These are phyloP conservation scores for Bryum argenteum DNA, from an alignment of 225 moss, liverwort and hornwort genomes.

Conservation along the genomic window DNA sequence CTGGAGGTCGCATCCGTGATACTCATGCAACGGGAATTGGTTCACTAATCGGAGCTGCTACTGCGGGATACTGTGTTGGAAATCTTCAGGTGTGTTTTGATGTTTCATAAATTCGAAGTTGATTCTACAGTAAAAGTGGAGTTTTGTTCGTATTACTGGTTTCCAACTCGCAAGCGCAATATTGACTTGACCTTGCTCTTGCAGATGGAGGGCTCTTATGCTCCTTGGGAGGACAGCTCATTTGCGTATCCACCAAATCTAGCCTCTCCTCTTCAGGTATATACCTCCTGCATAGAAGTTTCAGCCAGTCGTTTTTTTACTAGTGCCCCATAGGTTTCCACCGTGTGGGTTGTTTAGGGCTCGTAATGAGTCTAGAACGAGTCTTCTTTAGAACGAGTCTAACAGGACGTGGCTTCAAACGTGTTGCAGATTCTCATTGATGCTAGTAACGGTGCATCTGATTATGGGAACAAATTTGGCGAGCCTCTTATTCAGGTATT, in stretches of 20 bases:
- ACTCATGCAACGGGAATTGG: slow-evolving; percentile 99
- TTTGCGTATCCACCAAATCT: slow-evolving; percentile 89
- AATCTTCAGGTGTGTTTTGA: slow-evolving; percentile 83
- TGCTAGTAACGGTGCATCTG: slow-evolving; percentile 98
- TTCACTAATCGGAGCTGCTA: slow-evolving; percentile 90
- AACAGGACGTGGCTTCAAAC: slow-evolving; percentile 13
- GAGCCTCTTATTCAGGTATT: slow-evolving; percentile 95
- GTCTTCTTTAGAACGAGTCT: neutral
- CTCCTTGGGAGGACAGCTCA: slow-evolving; percentile 93
- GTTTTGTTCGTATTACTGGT: too few relatives aligned
- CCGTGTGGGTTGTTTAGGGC: neutral
- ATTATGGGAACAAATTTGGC: slow-evolving; percentile 99
- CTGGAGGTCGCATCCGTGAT: slow-evolving; percentile 95
- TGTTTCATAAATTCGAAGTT: slow-evolving; percentile 4
- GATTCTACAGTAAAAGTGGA: neutral
- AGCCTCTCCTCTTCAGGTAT: slow-evolving; percentile 95
- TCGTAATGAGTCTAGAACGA: too few relatives aligned
- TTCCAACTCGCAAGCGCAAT: neutral
- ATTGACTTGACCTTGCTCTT: slow-evolving; percentile 7
- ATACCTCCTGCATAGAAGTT: slow-evolving; percentile 15
- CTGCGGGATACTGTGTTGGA: slow-evolving; percentile 99
- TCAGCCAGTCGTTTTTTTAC: neutral
- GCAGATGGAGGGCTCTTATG: slow-evolving; percentile 91
- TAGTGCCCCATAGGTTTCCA: neutral
- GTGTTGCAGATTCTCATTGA: slow-evolving; percentile 88